Conservation (phyloP, 768 basidiomycete species). For the Pleurotus sapidus region DNA sequence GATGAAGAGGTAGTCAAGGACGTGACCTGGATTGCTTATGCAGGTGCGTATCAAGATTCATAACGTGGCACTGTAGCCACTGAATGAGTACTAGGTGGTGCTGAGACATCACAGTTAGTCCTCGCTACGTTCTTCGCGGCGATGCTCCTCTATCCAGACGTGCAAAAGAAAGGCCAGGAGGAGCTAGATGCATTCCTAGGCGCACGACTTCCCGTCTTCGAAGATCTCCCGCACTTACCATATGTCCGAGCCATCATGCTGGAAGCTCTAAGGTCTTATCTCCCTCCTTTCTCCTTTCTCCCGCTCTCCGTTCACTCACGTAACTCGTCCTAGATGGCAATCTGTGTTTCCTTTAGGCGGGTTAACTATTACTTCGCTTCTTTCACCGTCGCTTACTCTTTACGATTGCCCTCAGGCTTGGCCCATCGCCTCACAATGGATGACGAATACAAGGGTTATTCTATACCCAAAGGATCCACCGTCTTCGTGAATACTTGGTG, state of each 20-base stretch:
- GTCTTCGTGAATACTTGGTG: no score
- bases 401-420: conserved; percentile 15
- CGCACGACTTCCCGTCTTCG: conserved; percentile 26
- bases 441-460: conserved; percentile 31
- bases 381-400: not conserved
- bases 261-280: conserved; percentile 4
- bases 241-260: conserved; percentile 8
- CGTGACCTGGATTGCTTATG: no score
- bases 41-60: no score
- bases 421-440: conserved; percentile 23
- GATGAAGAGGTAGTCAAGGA: no score
- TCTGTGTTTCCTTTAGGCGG: conserved; percentile 13
- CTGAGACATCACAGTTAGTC: not conserved
- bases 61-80: no score
- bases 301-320: not conserved
- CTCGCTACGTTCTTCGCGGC: conserved; percentile 21
- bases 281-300: not conserved
- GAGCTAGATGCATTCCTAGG: conserved; percentile 26
- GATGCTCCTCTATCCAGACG: conserved; percentile 28
- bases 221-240: no score
- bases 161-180: conserved; percentile 24
- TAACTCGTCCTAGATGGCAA: conserved; percentile 8
- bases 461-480: no score
- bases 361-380: not conserved
- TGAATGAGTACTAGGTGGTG: no score